Evolutionary conservation across 257 asterid species (phyloP).

Genomic region (Ophiorrhiza pumila): DNA sequence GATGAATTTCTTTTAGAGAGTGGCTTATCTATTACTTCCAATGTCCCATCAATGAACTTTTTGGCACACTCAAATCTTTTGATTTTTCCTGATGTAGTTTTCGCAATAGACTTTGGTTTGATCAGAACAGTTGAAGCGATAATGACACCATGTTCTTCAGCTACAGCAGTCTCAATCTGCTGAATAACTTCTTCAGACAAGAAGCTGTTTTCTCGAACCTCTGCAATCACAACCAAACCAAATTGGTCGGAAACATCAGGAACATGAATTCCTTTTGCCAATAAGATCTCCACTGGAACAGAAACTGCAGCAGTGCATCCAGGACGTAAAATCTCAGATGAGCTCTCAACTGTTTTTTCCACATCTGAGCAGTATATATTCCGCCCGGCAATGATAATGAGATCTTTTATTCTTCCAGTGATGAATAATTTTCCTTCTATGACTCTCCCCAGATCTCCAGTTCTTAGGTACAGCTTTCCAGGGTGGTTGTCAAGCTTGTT

Average conservation of each 20-base stretch:
- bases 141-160: slow-evolving; percentile 59
- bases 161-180: slow-evolving; percentile 44
- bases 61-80: slow-evolving; percentile 60
- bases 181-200: slow-evolving; percentile 21
- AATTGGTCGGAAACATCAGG: slow-evolving; percentile 48
- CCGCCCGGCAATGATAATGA: slow-evolving; percentile 56
- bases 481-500: slow-evolving; percentile 33
- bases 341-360: slow-evolving; percentile 61
- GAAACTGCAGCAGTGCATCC: slow-evolving; percentile 69
- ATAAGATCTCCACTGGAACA: slow-evolving; percentile 48
- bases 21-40: slow-evolving; percentile 35
- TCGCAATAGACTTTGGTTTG: slow-evolving; percentile 53
- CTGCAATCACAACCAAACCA: slow-evolving; percentile 59
- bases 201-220: slow-evolving; percentile 46
- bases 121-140: slow-evolving; percentile 40
- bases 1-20: slow-evolving; percentile 15
- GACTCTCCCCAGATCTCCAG: slow-evolving; percentile 63
- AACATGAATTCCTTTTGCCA: slow-evolving; percentile 42
- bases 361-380: slow-evolving; percentile 59
- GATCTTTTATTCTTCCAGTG: slow-evolving; percentile 62
- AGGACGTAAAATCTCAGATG: slow-evolving; percentile 54
- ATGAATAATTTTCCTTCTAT: slow-evolving; percentile 50
- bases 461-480: slow-evolving; percentile 41
- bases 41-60: slow-evolving; percentile 45
- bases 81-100: slow-evolving; percentile 70